These are phyloP conservation scores for Aspergillus leporis DNA, from an alignment of 495 filamentous ascomycete genomes.

Conservation along the genomic window DNA sequence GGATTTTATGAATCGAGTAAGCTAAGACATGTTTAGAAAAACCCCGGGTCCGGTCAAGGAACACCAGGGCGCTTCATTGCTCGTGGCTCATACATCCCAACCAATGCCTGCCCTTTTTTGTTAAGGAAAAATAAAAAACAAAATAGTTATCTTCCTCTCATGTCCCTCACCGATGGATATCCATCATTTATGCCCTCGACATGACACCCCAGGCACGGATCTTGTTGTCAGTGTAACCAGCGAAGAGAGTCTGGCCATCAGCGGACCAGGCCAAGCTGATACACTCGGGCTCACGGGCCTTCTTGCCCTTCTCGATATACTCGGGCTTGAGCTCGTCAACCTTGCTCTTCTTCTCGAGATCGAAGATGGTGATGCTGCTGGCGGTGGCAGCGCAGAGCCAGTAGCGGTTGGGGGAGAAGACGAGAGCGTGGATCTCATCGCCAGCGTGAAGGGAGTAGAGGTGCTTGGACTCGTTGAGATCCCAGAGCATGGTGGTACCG, in stretches of 20 bases:
- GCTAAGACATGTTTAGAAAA: constrained; percentile 29
- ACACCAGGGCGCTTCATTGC: constrained; percentile 44
- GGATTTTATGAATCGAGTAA: constrained; percentile 39
- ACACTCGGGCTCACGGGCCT: constrained; percentile 98
- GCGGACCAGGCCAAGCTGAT: constrained; percentile 95
- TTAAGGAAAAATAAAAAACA: constrained; percentile 23
- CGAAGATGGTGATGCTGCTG: constrained; percentile 99
- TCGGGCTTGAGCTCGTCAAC: constrained; percentile 99
- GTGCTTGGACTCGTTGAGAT: constrained; percentile 99
- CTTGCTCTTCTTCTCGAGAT: constrained; percentile 99
- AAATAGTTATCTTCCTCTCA: constrained; percentile 20
- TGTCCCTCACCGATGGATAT: constrained; percentile 23
- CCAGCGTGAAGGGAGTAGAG: constrained; percentile 99
- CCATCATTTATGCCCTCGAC: constrained; percentile 55
- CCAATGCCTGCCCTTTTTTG: constrained; percentile 42
- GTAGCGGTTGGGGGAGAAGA: constrained; percentile 99
- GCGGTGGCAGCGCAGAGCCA: constrained; percentile 98
- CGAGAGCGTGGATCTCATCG: constrained; percentile 99
- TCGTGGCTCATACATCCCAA: constrained; percentile 55
- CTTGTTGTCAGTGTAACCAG: constrained; percentile 99
- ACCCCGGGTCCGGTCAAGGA: constrained; percentile 21
- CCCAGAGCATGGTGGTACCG: constrained; percentile 99
- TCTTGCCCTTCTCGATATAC: constrained; percentile 95
- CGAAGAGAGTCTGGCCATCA: constrained; percentile 98
- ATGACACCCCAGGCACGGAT: constrained; percentile 99